Evolutionary conservation across 345 rosid species (phyloP).

Genomic region (Brassica nigra): DNA sequence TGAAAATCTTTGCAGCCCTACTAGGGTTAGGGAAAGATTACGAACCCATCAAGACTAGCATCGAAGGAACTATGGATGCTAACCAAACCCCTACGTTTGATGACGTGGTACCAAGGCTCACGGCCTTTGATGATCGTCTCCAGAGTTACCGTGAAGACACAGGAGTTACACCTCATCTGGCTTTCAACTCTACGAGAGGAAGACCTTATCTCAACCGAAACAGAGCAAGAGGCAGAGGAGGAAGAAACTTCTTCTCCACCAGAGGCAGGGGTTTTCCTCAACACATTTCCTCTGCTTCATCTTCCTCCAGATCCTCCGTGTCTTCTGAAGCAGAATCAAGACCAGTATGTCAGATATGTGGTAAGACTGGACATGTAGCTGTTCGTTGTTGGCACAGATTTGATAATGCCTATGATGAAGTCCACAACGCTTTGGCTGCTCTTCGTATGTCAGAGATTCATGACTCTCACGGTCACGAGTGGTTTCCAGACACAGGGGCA

Average conservation of each 20-base stretch:
- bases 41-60: too few species aligned
- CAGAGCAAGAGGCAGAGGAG: neutral
- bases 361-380: neutral
- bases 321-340: neutral
- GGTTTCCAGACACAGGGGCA: neutral
- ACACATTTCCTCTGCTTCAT: neutral
- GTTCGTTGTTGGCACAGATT: neutral
- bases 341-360: neutral
- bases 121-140: neutral
- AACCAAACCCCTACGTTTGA: neutral
- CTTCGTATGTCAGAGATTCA: neutral
- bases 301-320: neutral
- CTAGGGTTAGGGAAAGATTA: too few species aligned
- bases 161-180: neutral
- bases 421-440: neutral
- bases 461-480: neutral
- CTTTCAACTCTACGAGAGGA: neutral
- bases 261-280: neutral
- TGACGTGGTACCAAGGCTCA: neutral
- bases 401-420: neutral
- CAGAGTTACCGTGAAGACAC: neutral
- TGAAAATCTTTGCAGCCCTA: too few species aligned
- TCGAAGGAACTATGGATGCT: neutral
- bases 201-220: too few species aligned
- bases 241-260: neutral